A percentile compares a stretch with the other conserved stretches of the same genome.
Evolutionary conservation across 495 filamentous ascomycete genomes (phyloP).

Genomic region (Bryoglossum gracile): DNA sequence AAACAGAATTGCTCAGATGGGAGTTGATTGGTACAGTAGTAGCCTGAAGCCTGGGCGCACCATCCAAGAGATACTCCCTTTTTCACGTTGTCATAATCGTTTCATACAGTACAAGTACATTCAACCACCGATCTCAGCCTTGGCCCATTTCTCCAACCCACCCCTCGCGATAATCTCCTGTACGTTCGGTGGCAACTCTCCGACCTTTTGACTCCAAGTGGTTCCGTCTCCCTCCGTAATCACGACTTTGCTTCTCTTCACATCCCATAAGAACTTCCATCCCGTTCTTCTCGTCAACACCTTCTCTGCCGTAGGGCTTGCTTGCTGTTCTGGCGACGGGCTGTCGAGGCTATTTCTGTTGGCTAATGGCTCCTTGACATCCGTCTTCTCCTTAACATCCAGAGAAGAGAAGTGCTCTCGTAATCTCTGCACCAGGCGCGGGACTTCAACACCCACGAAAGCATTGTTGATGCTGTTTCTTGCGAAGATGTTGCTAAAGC

Average conservation of each 20-base stretch:
- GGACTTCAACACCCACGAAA: constrained; percentile 76
- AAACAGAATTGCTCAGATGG: too few species aligned
- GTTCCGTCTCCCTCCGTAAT: constrained; percentile 52
- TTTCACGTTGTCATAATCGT: too few species aligned
- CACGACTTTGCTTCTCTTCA: constrained; percentile 57
- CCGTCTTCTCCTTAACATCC: constrained; percentile 10
- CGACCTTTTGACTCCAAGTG: constrained; percentile 74
- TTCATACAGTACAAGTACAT: too few species aligned
- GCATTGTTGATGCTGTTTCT: constrained; percentile 93
- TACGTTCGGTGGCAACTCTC: constrained; percentile 79
- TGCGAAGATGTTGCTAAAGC: constrained; percentile 84
- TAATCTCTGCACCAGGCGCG: constrained; percentile 60
- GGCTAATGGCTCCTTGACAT: constrained; percentile 30
- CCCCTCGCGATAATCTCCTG: constrained; percentile 84
- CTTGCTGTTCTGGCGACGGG: constrained; percentile 28
- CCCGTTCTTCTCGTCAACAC: constrained; percentile 73
- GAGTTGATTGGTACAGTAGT: too few species aligned
- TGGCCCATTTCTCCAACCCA: constrained; percentile 79
- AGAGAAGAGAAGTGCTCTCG: constrained; percentile 49
- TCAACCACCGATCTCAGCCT: constrained; percentile 48
- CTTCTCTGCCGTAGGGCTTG: constrained; percentile 36
- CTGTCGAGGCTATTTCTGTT: constrained; percentile 41
- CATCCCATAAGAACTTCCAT: constrained; percentile 86
- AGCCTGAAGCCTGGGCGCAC: too few species aligned
- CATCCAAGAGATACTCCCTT: background rate